Percentiles rank a stretch among this genome's conserved stretches.
phyloP scores from a whole-genome alignment of 495 filamentous ascomycete species.

The Viridothelium virens region DNA sequence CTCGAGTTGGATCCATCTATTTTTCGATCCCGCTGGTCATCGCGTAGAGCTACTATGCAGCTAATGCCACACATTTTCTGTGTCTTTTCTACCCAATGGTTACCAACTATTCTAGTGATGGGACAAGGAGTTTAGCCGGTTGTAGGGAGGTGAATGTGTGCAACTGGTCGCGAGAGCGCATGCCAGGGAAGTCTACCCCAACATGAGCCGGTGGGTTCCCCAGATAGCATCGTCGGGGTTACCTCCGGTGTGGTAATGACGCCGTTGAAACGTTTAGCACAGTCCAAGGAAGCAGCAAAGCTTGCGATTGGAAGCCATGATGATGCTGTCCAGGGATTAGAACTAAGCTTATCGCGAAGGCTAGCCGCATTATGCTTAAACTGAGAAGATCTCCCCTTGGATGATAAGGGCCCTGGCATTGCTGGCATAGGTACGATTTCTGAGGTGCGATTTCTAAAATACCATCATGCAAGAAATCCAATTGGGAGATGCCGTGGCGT shows the following conservation, averaged over 20 bases:
- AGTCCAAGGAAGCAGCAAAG: background rate
- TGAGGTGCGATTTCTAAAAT: no score
- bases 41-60: background rate
- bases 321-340: background rate
- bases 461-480: no score
- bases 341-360: background rate
- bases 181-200: no score
- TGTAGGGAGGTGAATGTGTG: no score
- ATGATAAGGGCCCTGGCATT: no score
- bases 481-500: no score
- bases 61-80: conserved; percentile 2
- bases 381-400: background rate
- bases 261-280: background rate
- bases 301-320: background rate
- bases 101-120: no score
- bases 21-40: background rate
- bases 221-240: background rate
- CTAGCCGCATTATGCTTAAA: background rate
- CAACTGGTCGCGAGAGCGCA: no score
- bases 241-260: conserved; percentile 2
- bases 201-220: background rate
- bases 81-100: background rate
- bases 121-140: no score
- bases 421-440: no score
- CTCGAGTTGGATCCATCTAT: background rate